A percentile compares a stretch with the other conserved stretches of the same genome.
phyloP scores from a whole-genome alignment of 352 stramenopile genomes.

The Globisporangium cystogenes region DNA sequence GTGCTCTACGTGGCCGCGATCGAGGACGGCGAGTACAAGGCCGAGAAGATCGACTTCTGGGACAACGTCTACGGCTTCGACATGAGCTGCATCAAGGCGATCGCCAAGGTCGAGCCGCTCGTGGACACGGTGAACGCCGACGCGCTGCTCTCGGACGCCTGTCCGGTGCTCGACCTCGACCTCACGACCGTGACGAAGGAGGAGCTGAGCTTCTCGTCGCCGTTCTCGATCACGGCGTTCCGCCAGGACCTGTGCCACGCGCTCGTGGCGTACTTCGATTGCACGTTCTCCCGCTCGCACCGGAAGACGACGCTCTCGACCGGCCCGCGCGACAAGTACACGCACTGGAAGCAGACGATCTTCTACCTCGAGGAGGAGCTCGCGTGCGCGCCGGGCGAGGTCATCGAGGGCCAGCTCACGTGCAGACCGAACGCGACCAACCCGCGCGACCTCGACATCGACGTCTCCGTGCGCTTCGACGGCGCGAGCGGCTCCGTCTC shows the following conservation, averaged over 20 bases:
- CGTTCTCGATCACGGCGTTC: slow-evolving; percentile 88
- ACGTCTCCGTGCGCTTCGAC: slow-evolving; percentile 78
- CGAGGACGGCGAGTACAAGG: slow-evolving; percentile 95
- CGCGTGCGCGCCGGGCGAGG: slow-evolving; percentile 78
- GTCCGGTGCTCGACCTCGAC: slow-evolving; percentile 92
- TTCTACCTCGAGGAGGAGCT: slow-evolving; percentile 93
- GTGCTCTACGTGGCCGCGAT: slow-evolving; percentile 95
- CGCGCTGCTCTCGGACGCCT: slow-evolving; percentile 87
- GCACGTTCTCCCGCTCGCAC: slow-evolving; percentile 93
- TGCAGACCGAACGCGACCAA: slow-evolving; percentile 91
- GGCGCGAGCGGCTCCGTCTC: slow-evolving; percentile 60
- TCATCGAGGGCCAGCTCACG: slow-evolving; percentile 86
- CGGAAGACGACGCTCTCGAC: slow-evolving; percentile 97
- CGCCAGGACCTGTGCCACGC: slow-evolving; percentile 96
- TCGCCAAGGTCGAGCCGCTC: slow-evolving; percentile 95
- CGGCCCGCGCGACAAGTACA: slow-evolving; percentile 91
- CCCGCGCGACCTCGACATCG: slow-evolving; percentile 93
- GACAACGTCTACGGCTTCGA: slow-evolving; percentile 99
- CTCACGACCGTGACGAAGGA: slow-evolving; percentile 91
- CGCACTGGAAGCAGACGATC: slow-evolving; percentile 99
- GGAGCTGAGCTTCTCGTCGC: slow-evolving; percentile 90
- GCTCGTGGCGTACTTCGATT: slow-evolving; percentile 98
- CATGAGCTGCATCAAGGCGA: slow-evolving; percentile 97
- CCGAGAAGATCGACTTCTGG: slow-evolving; percentile 96
- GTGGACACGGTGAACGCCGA: slow-evolving; percentile 96